A percentile compares a stretch with the other conserved stretches of the same genome.
These are phyloP conservation scores for Chalaropsis thielavioides DNA, from an alignment of 2,329 filamentous ascomycete species.

Conservation along the genomic window DNA sequence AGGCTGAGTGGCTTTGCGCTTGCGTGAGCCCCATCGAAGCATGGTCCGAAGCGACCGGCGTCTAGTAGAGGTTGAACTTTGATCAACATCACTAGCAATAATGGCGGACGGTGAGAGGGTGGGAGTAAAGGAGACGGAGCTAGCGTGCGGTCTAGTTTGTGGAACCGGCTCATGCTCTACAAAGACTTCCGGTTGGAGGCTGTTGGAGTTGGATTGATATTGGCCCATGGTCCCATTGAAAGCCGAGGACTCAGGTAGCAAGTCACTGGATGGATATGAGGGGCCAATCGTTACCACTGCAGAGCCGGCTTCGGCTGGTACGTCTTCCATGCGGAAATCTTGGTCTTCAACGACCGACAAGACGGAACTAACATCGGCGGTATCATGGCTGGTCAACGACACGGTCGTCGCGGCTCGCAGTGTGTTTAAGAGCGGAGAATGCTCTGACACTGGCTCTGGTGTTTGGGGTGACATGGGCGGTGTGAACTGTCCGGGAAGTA, in stretches of 20 bases:
- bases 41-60: constrained; percentile 15
- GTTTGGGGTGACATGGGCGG: not conserved
- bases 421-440: not conserved
- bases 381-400: not conserved
- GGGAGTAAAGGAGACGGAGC: constrained; percentile 17
- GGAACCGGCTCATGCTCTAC: not conserved
- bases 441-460: not conserved
- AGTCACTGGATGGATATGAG: not conserved
- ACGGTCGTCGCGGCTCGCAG: not conserved
- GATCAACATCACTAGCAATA: constrained; percentile 9
- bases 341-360: not conserved
- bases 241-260: not conserved
- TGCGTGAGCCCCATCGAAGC: constrained; percentile 20
- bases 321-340: not conserved
- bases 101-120: constrained; percentile 14
- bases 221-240: not conserved
- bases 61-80: constrained; percentile 7
- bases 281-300: not conserved
- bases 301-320: not conserved
- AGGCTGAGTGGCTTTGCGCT: constrained; percentile 20
- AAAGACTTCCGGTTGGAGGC: not conserved
- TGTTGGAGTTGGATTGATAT: not conserved
- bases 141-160: constrained; percentile 12
- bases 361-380: not conserved
- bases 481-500: constrained; percentile 1